Base-by-base conservation (phyloP, 306 rosid genomes). In the Quercus parvula region DNA sequence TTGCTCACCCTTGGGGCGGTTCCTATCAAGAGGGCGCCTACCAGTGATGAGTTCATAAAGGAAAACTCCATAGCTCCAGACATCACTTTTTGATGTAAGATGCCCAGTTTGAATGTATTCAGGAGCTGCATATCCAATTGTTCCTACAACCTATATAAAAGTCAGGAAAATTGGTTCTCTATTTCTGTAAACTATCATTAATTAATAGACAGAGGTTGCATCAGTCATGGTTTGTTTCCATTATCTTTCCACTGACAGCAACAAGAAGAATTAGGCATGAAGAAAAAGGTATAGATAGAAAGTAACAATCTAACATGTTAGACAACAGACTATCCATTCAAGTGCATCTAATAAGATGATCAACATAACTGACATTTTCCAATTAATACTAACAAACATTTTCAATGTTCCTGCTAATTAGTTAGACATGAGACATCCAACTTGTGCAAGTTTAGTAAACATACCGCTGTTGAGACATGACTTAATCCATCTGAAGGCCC, bases 101-200 rank as follows among this genome's bases (percentile, higher is more conserved):
- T 85, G 82, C 19, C 92, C 92, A 6, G 92, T 88, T 78, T 84
- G 92, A 61, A 88, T 80, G 64, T 88, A 88, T 77, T 88, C 92
- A n/a, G 92, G 92, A 76, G 92, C 92, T 73, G 90, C 92, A 74
- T 88, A 88, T 59, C 92, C 92, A 55, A 88, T 81, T 25, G 92
- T 88, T 82, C 92, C 92, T 28, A 88, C 92, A 58, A 88, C 89
- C 91, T 88, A 75, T 56, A 57, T 30, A 33, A 25, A 77, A n/a
- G 78, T 49, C 25, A 73, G 61, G 33, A 77, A 54, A 41, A 13
- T 33, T 31, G 22, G 11, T 28, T 25, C 18, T 24, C 20, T 75
- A n/a, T 75, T 8, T 56, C 38, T 6, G 52, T 8, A 19, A 15
- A 78, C 66, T 6, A 31, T 6, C 6, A 31, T 5, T 56, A 56